A percentile compares a stretch with the other conserved stretches of the same genome.
phyloP scores from a whole-genome alignment of 352 stramenopile species.

The Pythium phragmiticola region DNA sequence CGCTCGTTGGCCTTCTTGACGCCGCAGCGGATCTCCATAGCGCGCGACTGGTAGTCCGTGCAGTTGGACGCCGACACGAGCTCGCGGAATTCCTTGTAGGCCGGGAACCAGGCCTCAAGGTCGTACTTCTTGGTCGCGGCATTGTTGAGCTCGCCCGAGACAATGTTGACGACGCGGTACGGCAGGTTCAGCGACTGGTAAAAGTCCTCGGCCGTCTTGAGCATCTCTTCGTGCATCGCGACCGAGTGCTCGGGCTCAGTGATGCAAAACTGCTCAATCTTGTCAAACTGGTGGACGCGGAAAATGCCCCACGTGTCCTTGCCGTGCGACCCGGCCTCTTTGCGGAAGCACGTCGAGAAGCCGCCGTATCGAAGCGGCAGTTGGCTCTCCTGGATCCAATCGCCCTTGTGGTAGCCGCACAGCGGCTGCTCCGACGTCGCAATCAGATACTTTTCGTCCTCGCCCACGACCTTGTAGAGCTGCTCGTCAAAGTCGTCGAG shows the following conservation, averaged over 20 bases:
- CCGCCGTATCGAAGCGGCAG: conserved; percentile 90
- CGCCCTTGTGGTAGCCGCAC: conserved; percentile 97
- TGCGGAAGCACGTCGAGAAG: conserved; percentile 99
- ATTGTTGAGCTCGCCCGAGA: conserved; percentile 98
- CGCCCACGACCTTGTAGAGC: conserved; percentile 98
- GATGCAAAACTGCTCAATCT: conserved; percentile 99
- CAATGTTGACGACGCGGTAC: conserved; percentile 99
- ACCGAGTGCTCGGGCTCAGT: conserved; percentile 92
- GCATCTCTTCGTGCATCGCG: conserved; percentile 93
- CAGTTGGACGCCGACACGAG: conserved; percentile 99
- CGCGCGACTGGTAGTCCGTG: conserved; percentile 97
- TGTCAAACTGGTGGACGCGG: conserved; percentile 99
- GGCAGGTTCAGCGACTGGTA: conserved; percentile 97
- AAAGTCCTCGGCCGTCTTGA: conserved; percentile 95
- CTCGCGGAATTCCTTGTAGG: conserved; percentile 98
- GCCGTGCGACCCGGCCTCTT: conserved; percentile 97
- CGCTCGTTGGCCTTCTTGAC: conserved; percentile 94
- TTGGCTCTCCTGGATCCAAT: conserved; percentile 85
- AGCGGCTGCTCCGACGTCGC: conserved; percentile 99
- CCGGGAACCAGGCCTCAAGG: conserved; percentile 99
- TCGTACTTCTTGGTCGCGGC: conserved; percentile 99
- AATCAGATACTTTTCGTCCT: conserved; percentile 99
- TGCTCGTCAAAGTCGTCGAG: conserved; percentile 99
- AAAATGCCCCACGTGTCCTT: conserved; percentile 99
- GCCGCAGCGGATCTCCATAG: conserved; percentile 97